These are phyloP conservation scores for Carallia brachiata DNA, from an alignment of 345 rosid species.

Conservation along the genomic window DNA sequence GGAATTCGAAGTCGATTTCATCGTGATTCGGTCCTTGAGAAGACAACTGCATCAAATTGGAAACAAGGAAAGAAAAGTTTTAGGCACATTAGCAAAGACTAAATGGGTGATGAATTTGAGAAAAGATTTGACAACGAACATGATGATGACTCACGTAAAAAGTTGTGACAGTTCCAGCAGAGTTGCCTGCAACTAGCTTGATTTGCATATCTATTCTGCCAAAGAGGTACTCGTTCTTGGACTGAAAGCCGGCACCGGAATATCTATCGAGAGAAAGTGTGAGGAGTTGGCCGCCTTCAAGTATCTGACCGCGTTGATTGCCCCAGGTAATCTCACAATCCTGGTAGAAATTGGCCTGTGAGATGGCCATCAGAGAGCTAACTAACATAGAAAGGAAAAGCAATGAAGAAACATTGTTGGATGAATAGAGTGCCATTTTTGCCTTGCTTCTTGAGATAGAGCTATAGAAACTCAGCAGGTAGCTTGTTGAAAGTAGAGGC, in stretches of 20 bases:
- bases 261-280: conserved; percentile 1
- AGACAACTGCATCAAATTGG: conserved; percentile 5
- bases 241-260: conserved; percentile 13
- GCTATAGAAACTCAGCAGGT: neutral
- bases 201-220: conserved; percentile 15
- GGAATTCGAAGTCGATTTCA: conserved; percentile 16
- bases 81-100: neutral
- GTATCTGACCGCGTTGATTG: conserved; percentile 6
- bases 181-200: conserved; percentile 16
- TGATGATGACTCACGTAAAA: conserved; percentile 3
- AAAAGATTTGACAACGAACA: no score
- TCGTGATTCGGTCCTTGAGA: conserved; percentile 15
- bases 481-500: neutral
- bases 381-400: neutral
- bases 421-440: neutral
- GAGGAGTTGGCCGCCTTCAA: conserved; percentile 12
- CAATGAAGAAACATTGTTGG: neutral
- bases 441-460: neutral
- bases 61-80: neutral
- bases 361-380: neutral
- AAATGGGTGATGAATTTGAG: neutral
- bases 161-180: conserved; percentile 13
- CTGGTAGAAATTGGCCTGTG: conserved; percentile 6
- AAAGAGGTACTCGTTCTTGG: conserved; percentile 12
- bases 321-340: conserved; percentile 17